These are phyloP conservation scores for Verbascum thapsus DNA, from an alignment of 257 asterid species.

Conservation along the genomic window DNA sequence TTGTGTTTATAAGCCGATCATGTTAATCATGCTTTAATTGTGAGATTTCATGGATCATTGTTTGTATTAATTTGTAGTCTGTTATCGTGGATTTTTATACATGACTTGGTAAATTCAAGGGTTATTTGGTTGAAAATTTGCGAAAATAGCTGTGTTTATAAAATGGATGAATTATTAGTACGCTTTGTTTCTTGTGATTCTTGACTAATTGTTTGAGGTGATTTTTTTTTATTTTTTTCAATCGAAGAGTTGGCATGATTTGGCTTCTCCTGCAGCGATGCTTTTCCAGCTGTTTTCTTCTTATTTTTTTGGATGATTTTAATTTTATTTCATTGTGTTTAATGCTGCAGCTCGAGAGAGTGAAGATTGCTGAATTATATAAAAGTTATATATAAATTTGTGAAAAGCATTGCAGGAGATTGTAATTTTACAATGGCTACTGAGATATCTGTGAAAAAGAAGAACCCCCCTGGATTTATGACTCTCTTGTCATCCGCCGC, in stretches of 20 bases:
- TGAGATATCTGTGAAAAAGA: slow-evolving; percentile 42
- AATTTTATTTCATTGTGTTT: not conserved
- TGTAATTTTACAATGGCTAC: slow-evolving; percentile 50
- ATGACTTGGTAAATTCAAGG: slow-evolving; percentile 13
- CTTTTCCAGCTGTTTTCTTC: not conserved
- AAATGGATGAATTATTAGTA: not conserved
- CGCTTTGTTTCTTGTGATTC: slow-evolving; percentile 4
- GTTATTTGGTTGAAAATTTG: not conserved
- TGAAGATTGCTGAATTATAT: slow-evolving; percentile 5
- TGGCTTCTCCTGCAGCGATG: slow-evolving; percentile 7
- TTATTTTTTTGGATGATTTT: not conserved
- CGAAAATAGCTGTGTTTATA: not conserved
- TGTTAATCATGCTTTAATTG: slow-evolving; percentile 9
- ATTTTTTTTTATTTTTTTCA: not conserved
- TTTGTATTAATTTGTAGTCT: not conserved
- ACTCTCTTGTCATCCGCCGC: slow-evolving; percentile 71
- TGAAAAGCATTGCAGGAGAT: slow-evolving; percentile 32
- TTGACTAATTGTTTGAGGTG: not conserved
- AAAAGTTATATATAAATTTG: slow-evolving; percentile 7
- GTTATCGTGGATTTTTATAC: not conserved
- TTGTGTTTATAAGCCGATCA: too few relatives aligned
- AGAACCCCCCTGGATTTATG: slow-evolving; percentile 48
- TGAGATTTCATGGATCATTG: not conserved
- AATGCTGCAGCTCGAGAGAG: slow-evolving; percentile 11
- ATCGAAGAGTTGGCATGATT: not conserved